Evolutionary conservation across 495 filamentous ascomycete species (phyloP), one percentile per base, ranked within the genome.

Genomic region (Lineolata rhizophorae): DNA sequence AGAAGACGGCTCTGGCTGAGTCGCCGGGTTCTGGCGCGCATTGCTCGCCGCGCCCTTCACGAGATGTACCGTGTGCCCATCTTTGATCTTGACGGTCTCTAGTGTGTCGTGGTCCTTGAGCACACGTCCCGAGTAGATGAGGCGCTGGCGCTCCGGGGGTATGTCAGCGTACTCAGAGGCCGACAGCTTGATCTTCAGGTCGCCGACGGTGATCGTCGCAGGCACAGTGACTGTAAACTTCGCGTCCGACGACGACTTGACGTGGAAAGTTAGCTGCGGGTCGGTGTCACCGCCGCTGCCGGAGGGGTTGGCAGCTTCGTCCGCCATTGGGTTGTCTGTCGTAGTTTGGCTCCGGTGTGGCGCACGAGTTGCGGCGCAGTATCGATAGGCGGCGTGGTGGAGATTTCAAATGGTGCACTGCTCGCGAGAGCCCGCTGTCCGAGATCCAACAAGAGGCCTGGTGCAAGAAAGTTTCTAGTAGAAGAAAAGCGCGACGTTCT

Each of bases 61-160:
- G 45, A 99, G 62, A 52, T 99, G 90, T 37, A 95, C 69, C 5
- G 87, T 94, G 47, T 94, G 81, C n/a, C 79, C 76, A 35, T 79
- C 67, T 55, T 94, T 91, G 52, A 99, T 80, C 56, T 93, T 99
- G 56, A 90, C 91, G 16, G 69, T 65, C 33, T 60, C 69, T 27
- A 99, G 53, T 0, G 76, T 75, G 38, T 95, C 83, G 25, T 69
- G 67, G 47, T 99, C 80, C 56, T 94, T 99, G 54, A 99, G 64
- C 14, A 99, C 84, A 37, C 84, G 72, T 18, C 90, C 90, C 4
- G 85, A 94, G 55, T 95, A 95, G 52, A 99, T 99, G 41, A 99
- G 61, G 27, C 90, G 80, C 52, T 93, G 84, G 30, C 78, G 67
- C 41, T 85, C 87, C 18, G 70, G 62, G 1, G 85, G 72, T 30